phyloP scores from a whole-genome alignment of 2,329 filamentous ascomycete genomes.

The Cadophora luteo-olivacea region DNA sequence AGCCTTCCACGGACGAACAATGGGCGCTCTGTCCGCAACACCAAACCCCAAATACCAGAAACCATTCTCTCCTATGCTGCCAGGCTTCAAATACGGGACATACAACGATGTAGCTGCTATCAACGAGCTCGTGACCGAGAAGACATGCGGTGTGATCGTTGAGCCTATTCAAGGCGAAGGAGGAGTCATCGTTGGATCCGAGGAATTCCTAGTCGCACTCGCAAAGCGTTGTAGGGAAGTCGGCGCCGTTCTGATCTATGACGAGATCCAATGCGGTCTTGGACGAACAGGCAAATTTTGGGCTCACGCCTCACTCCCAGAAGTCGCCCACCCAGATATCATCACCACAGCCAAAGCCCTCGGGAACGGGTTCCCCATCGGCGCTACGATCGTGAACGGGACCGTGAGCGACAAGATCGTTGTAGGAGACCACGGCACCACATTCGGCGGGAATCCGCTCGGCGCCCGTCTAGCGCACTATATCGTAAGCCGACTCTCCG shows the following conservation, averaged over 20 bases:
- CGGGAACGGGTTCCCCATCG: constrained; percentile 95
- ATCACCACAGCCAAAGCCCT: constrained; percentile 95
- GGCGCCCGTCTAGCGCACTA: constrained; percentile 79
- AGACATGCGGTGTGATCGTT: constrained; percentile 92
- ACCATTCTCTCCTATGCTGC: constrained; percentile 94
- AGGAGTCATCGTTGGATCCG: constrained; percentile 82
- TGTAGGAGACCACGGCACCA: constrained; percentile 75
- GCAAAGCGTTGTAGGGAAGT: constrained; percentile 85
- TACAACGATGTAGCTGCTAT: constrained; percentile 84
- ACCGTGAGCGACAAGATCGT: constrained; percentile 71
- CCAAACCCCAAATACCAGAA: constrained; percentile 98
- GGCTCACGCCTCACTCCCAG: constrained; percentile 80
- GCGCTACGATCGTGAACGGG: constrained; percentile 70
- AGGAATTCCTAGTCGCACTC: constrained; percentile 85
- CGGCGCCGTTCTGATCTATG: constrained; percentile 88
- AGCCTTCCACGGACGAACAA: constrained; percentile 95
- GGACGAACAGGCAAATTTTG: constrained; percentile 87
- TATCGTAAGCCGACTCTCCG: constrained; percentile 78
- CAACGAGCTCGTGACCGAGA: constrained; percentile 75
- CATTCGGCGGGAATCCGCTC: constrained; percentile 76
- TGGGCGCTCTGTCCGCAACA: constrained; percentile 94
- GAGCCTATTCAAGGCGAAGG: constrained; percentile 98
- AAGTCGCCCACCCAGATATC: constrained; percentile 89
- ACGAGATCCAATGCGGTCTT: constrained; percentile 97
- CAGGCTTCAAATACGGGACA: constrained; percentile 85